Percentiles rank a stretch among this genome's conserved stretches.
phyloP scores from a whole-genome alignment of 352 stramenopile genomes.

The Phytopythium litorale region DNA sequence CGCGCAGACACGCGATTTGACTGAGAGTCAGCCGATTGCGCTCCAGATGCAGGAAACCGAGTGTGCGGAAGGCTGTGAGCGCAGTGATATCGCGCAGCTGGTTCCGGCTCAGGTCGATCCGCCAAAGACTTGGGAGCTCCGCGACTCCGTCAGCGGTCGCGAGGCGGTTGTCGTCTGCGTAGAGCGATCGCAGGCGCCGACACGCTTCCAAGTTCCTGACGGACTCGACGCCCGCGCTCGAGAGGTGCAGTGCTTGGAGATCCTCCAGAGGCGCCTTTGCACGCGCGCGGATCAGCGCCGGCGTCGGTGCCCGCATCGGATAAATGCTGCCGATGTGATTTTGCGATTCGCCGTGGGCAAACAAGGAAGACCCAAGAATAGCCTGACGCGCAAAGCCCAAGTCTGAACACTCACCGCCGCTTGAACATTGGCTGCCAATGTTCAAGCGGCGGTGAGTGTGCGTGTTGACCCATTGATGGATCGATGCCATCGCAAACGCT shows the following conservation, averaged over 20 bases:
- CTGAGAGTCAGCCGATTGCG: slow-evolving; percentile 40
- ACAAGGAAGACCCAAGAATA: neutral
- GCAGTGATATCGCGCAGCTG: slow-evolving; percentile 29
- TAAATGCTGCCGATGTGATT: neutral
- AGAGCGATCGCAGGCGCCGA: slow-evolving; percentile 38
- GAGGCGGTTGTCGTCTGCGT: slow-evolving; percentile 47
- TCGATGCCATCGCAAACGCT: neutral
- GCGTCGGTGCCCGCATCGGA: slow-evolving; percentile 36
- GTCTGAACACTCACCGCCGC: too few species aligned
- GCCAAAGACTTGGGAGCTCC: slow-evolving; percentile 41
- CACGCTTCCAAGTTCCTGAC: slow-evolving; percentile 47
- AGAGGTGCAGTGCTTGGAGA: slow-evolving; percentile 52
- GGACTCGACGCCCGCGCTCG: slow-evolving; percentile 40
- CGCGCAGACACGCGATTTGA: slow-evolving; percentile 49
- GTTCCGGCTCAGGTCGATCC: slow-evolving; percentile 51
- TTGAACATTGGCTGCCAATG: too few species aligned
- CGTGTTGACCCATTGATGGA: neutral
- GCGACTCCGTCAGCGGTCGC: slow-evolving; percentile 34
- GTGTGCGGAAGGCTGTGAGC: slow-evolving; percentile 37
- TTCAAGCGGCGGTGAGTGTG: neutral
- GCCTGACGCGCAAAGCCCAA: neutral
- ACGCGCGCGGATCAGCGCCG: slow-evolving; percentile 42
- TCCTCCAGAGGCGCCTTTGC: slow-evolving; percentile 44
- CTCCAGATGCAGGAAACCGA: slow-evolving; percentile 60
- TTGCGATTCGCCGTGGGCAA: neutral